Percentiles rank a stretch among this genome's conserved stretches.
phyloP scores from a whole-genome alignment of 805 yeast genomes.

The Cyberlindnera japonica region DNA sequence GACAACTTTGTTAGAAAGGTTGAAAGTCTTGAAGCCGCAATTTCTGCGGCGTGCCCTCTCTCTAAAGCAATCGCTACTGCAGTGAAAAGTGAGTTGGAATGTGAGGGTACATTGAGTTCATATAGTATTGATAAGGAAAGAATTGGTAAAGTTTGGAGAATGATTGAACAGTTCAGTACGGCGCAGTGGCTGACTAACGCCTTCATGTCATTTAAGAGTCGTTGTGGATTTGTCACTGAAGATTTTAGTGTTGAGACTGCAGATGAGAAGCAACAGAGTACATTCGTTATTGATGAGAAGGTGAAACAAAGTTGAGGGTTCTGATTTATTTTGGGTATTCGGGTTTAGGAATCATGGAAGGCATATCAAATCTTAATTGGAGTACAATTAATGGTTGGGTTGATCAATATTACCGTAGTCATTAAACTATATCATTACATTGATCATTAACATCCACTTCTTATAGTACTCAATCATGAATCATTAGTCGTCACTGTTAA shows the following conservation, averaged over 20 bases:
- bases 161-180: conserved; percentile 15
- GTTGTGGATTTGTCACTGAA: background rate
- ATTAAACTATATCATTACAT: no score
- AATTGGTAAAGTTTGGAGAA: conserved; percentile 11
- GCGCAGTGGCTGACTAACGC: conserved; percentile 7
- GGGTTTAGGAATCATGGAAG: background rate
- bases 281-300: conserved; percentile 5
- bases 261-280: background rate
- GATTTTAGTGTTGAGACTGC: background rate
- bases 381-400: background rate
- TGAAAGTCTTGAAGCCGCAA: conserved; percentile 29
- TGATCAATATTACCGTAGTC: no score
- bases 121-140: conserved; percentile 10
- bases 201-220: background rate
- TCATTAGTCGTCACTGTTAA: no score
- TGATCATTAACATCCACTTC: no score
- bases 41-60: conserved; percentile 11
- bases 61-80: no score
- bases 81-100: no score
- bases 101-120: background rate
- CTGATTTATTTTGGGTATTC: background rate
- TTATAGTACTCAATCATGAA: no score
- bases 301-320: conserved; percentile 5
- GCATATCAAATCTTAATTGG: background rate
- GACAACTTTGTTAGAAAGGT: conserved; percentile 40